Conservation (phyloP, 2,329 filamentous ascomycete species). For the Chaetomiaceae sp. region DNA sequence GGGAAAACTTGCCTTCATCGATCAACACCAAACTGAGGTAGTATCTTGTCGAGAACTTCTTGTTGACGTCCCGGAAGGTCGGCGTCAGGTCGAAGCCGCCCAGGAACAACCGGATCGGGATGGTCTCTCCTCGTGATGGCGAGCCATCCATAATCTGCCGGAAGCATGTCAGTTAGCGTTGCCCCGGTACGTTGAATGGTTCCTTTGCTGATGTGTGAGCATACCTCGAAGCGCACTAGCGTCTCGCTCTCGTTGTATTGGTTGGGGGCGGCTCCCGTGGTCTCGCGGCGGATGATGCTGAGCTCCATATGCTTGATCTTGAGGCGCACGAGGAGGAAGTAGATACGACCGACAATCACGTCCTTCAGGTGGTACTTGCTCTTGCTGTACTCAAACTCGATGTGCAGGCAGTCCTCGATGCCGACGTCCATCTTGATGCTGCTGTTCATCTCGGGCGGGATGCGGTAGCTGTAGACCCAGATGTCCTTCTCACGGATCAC, state of each 20-base stretch:
- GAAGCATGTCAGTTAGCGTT: not conserved
- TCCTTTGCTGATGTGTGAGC: not conserved
- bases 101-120: slow-evolving; percentile 93
- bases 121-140: slow-evolving; percentile 90
- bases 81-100: slow-evolving; percentile 96
- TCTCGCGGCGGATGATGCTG: slow-evolving; percentile 94
- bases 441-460: slow-evolving; percentile 96
- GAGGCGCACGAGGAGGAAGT: slow-evolving; percentile 91
- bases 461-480: slow-evolving; percentile 98
- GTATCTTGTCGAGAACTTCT: slow-evolving; percentile 98
- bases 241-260: slow-evolving; percentile 99
- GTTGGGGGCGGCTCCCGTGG: slow-evolving; percentile 91
- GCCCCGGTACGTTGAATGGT: too few relatives aligned
- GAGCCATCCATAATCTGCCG: slow-evolving; percentile 94
- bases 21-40: slow-evolving; percentile 95
- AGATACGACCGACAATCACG: slow-evolving; percentile 97
- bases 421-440: slow-evolving; percentile 99
- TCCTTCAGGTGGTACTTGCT: slow-evolving; percentile 99
- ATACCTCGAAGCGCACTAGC: slow-evolving; percentile 87
- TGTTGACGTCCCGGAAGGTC: slow-evolving; percentile 98
- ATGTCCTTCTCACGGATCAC: slow-evolving; percentile 99
- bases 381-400: slow-evolving; percentile 99
- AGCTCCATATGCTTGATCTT: slow-evolving; percentile 99
- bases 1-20: slow-evolving; percentile 83
- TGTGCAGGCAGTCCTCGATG: slow-evolving; percentile 98